phyloP scores from a whole-genome alignment of 352 stramenopile species.

The Globisporangium middletonii region DNA sequence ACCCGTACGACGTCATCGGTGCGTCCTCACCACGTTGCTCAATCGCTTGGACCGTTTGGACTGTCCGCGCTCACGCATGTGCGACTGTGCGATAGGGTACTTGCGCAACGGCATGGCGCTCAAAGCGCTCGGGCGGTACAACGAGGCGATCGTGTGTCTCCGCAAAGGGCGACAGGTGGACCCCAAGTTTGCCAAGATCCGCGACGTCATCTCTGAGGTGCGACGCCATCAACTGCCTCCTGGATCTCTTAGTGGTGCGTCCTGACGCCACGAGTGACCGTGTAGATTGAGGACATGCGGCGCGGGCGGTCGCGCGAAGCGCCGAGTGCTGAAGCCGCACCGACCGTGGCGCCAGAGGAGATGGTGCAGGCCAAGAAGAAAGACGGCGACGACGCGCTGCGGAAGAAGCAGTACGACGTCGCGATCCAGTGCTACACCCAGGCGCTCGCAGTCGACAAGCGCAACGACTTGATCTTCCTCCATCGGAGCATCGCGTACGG shows the following conservation, averaged over 20 bases:
- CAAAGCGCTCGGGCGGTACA: conserved; percentile 77
- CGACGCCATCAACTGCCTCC: neutral
- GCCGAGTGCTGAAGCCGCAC: conserved; percentile 19
- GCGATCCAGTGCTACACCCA: conserved; percentile 45
- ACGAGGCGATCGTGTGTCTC: conserved; percentile 55
- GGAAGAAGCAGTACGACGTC: conserved; percentile 41
- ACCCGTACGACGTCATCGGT: conserved; percentile 92
- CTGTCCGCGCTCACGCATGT: neutral
- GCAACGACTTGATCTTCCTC: conserved; percentile 50
- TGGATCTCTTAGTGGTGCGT: no score
- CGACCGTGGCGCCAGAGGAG: conserved; percentile 6
- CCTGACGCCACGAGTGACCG: no score
- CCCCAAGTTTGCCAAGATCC: conserved; percentile 61
- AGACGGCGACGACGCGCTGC: conserved; percentile 40
- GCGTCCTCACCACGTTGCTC: neutral
- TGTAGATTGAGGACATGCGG: conserved; percentile 13
- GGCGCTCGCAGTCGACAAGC: conserved; percentile 35
- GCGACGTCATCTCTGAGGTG: conserved; percentile 47
- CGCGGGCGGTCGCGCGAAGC: conserved; percentile 17
- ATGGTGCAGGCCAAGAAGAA: conserved; percentile 17
- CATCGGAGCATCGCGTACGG: conserved; percentile 45
- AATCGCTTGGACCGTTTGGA: neutral
- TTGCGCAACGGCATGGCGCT: conserved; percentile 89
- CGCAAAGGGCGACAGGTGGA: conserved; percentile 70
- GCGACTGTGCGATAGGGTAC: conserved; percentile 50